phyloP scores from a whole-genome alignment of 345 rosid species.

The Linum tenue region DNA sequence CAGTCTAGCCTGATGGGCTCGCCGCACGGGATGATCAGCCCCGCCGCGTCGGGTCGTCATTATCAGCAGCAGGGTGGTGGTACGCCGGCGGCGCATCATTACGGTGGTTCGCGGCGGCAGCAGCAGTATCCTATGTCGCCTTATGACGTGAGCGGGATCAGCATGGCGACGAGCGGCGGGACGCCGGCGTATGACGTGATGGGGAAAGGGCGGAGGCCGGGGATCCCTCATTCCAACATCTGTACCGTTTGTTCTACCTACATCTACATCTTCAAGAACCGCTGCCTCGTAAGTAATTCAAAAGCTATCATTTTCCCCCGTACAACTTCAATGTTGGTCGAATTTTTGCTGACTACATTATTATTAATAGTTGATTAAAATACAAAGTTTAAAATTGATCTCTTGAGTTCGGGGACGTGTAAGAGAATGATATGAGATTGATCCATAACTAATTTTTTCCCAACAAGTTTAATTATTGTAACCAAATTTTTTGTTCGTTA shows the following conservation, averaged over 20 bases:
- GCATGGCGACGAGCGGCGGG: constrained; percentile 25
- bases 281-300: constrained; percentile 39
- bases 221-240: constrained; percentile 61
- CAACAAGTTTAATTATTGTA: too few species aligned
- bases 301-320: too few species aligned
- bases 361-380: too few species aligned
- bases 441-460: too few species aligned
- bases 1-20: too few species aligned
- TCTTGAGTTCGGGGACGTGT: too few species aligned
- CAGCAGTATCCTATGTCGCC: constrained; percentile 17
- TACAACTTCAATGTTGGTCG: too few species aligned
- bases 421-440: too few species aligned
- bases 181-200: constrained; percentile 20
- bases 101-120: constrained; percentile 5
- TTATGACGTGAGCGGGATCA: constrained; percentile 28
- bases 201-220: constrained; percentile 36
- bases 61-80: neutral
- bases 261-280: constrained; percentile 44
- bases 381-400: too few species aligned
- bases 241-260: constrained; percentile 52
- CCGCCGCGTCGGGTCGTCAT: neutral
- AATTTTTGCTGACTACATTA: too few species aligned
- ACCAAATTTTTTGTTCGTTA: too few species aligned
- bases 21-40: neutral
- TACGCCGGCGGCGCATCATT: constrained; percentile 2